Evolutionary conservation across 805 yeast genomes (phyloP).

Genomic region (Candida easanensis): DNA sequence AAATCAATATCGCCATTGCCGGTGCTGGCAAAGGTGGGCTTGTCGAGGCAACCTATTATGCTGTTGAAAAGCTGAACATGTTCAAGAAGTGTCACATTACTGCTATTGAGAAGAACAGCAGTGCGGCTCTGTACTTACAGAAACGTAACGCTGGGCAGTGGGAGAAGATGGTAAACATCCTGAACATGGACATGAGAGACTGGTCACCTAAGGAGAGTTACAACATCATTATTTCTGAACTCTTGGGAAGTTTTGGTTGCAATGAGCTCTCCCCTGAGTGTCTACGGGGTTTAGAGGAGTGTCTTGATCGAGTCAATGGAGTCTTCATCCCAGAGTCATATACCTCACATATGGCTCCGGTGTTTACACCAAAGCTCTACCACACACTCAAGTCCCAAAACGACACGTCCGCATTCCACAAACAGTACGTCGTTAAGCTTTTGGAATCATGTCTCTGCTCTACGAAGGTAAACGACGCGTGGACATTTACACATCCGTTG

Average conservation of each 20-base stretch:
- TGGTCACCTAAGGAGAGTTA: conserved; percentile 42
- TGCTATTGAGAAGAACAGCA: conserved; percentile 73
- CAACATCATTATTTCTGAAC: conserved; percentile 72
- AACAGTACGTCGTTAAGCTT: conserved; percentile 45
- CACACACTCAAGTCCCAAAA: conserved; percentile 28
- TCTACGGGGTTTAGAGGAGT: conserved; percentile 40
- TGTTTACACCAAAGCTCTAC: conserved; percentile 54
- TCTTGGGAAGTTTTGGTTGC: conserved; percentile 90
- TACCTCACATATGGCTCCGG: conserved; percentile 63
- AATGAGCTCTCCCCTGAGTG: conserved; percentile 90
- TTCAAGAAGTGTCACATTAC: conserved; percentile 32
- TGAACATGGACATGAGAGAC: conserved; percentile 56
- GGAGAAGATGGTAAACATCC: conserved; percentile 48
- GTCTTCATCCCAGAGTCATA: conserved; percentile 62
- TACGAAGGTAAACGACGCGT: conserved; percentile 46
- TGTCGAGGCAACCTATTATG: conserved; percentile 49
- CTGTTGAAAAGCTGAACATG: conserved; percentile 34
- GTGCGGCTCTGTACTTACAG: conserved; percentile 50
- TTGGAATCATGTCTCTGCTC: conserved; percentile 43
- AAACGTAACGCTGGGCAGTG: conserved; percentile 50
- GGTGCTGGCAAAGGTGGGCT: conserved; percentile 93
- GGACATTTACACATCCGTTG: conserved; percentile 62
- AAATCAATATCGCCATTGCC: conserved; percentile 51
- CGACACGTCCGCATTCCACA: conserved; percentile 37
- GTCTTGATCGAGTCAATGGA: conserved; percentile 41